phyloP scores from a whole-genome alignment of 148 eudicot genomes.

The Oxyria digyna region DNA sequence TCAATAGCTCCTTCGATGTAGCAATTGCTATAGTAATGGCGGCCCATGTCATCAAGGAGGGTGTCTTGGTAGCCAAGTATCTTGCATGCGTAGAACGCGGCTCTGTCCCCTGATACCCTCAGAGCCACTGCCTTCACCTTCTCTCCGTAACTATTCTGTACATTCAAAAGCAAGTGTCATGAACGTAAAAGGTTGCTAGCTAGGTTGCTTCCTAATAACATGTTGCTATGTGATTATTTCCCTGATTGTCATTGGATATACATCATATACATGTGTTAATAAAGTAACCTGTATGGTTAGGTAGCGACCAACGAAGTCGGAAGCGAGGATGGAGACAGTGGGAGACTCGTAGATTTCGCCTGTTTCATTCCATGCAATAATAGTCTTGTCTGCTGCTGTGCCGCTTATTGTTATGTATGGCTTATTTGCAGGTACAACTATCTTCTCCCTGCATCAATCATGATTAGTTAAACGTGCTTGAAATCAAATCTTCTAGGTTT shows the following conservation, averaged over 20 bases:
- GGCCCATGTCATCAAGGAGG: slow-evolving; percentile 52
- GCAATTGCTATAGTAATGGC: slow-evolving; percentile 61
- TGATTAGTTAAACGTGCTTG: no score
- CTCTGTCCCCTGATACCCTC: slow-evolving; percentile 64
- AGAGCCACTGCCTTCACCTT: slow-evolving; percentile 49
- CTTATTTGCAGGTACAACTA: slow-evolving; percentile 58
- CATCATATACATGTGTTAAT: neutral
- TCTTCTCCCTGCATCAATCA: slow-evolving; percentile 35
- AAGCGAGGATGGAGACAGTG: slow-evolving; percentile 44
- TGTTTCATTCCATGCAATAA: slow-evolving; percentile 49
- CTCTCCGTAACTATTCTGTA: slow-evolving; percentile 46
- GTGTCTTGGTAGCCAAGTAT: slow-evolving; percentile 59
- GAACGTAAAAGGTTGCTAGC: no score
- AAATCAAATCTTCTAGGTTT: neutral
- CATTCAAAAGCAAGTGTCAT: no score
- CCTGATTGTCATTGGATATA: no score
- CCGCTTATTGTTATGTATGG: slow-evolving; percentile 77
- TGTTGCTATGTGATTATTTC: no score
- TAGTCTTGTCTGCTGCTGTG: slow-evolving; percentile 37
- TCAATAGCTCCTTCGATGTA: slow-evolving; percentile 70
- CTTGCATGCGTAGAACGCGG: slow-evolving; percentile 58
- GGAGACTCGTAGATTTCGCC: slow-evolving; percentile 43
- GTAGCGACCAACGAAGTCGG: slow-evolving; percentile 65
- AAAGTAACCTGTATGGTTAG: slow-evolving; percentile 61
- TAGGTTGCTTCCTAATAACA: no score